phyloP scores from a whole-genome alignment of 2,329 filamentous ascomycete species.

The Verticillium albo-atrum region DNA sequence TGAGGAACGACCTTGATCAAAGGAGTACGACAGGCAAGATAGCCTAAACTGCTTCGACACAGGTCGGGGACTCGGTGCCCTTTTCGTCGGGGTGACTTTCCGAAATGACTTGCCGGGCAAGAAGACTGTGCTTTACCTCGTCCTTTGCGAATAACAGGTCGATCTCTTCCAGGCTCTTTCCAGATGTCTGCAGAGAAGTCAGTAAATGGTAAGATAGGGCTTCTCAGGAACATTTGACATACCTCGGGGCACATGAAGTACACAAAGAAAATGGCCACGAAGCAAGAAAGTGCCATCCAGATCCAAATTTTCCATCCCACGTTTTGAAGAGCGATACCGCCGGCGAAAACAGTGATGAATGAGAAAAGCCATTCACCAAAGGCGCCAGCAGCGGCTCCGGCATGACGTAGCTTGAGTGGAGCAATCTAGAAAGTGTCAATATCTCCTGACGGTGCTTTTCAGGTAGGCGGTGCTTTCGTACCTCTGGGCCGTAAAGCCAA shows the following conservation, averaged over 20 bases:
- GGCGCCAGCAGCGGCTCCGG: constrained; percentile 9
- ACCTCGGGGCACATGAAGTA: constrained; percentile 5
- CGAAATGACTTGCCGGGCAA: not conserved
- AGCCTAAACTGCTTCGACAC: not conserved
- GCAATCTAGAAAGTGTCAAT: constrained; percentile 3
- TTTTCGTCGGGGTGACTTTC: not conserved
- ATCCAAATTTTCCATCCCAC: constrained; percentile 12
- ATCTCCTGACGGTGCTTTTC: not conserved
- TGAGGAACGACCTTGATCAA: too few relatives aligned
- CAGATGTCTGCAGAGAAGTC: not conserved
- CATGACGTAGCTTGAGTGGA: constrained; percentile 9
- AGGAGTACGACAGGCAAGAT: too few relatives aligned
- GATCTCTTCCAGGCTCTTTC: constrained; percentile 2
- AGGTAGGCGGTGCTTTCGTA: not conserved
- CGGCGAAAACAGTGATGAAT: constrained; percentile 11
- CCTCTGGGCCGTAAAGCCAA: constrained; percentile 6
- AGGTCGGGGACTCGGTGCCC: not conserved
- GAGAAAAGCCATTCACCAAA: constrained; percentile 12
- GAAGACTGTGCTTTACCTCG: not conserved
- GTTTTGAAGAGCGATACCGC: constrained; percentile 11
- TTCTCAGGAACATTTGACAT: not conserved
- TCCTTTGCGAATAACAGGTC: constrained; percentile 3
- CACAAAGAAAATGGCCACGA: constrained; percentile 3
- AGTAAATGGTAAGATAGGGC: not conserved
- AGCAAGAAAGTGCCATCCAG: constrained; percentile 10